Percentiles rank a stretch among this genome's conserved stretches.
Conservation (phyloP, 495 filamentous ascomycete species). For the Achaetomiella virescens region DNA sequence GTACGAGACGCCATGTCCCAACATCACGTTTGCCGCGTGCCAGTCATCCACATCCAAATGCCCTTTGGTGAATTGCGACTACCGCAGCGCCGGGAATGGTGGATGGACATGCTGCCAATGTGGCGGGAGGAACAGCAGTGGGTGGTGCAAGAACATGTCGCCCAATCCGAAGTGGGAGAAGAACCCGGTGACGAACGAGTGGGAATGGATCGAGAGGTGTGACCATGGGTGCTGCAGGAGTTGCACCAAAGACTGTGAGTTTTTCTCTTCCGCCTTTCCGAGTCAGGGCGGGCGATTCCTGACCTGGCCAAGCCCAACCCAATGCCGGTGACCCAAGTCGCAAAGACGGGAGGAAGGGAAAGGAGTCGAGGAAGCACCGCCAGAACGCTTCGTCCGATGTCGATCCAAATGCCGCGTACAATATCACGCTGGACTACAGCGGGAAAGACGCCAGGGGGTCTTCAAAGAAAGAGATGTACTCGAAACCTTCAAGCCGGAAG, state of each 20-base stretch:
- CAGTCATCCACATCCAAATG: conserved; percentile 34
- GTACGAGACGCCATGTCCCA: conserved; percentile 36
- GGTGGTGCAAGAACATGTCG: conserved; percentile 32
- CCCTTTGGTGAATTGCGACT: conserved; percentile 38
- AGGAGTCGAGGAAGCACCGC: conserved; percentile 14
- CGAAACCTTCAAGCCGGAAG: conserved; percentile 3
- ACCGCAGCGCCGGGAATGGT: conserved; percentile 28
- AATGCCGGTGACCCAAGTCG: conserved; percentile 1
- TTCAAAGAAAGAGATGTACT: conserved; percentile 3
- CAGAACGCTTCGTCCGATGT: neutral
- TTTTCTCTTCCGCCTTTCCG: neutral
- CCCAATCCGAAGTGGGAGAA: conserved; percentile 26
- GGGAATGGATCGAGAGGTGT: conserved; percentile 35
- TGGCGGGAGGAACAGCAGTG: conserved; percentile 34
- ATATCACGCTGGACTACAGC: conserved; percentile 22
- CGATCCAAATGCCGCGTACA: conserved; percentile 11
- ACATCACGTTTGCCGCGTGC: conserved; percentile 33
- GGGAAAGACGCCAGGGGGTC: conserved; percentile 5
- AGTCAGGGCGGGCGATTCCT: neutral
- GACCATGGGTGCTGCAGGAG: conserved; percentile 39
- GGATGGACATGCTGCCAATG: conserved; percentile 41
- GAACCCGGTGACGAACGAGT: conserved; percentile 30
- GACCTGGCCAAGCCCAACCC: neutral
- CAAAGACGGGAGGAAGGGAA: conserved; percentile 9
- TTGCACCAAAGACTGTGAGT: conserved; percentile 34